Evolutionary conservation across 1,284 basidiomycete genomes (phyloP), one percentile per base, ranked within the genome.

Genomic region (Volvariella volvacea): DNA sequence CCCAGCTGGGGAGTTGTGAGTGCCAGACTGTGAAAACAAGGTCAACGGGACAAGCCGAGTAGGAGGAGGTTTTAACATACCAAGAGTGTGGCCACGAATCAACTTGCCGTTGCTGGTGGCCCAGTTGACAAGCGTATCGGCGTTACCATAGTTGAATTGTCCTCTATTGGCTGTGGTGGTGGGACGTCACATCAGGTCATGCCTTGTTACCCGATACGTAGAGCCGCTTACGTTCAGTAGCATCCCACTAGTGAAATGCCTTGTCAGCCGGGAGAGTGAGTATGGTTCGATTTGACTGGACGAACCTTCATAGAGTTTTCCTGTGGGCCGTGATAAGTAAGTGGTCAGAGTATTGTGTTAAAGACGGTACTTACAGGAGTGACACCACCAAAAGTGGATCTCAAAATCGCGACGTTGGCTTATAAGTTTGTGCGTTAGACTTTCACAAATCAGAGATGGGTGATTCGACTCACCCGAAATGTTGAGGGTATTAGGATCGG

Each of bases 251-350:
- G 20, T 2, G 21, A 28, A 12, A 31, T 16, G n/a, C 12, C 9
- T 46, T 32, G n/a, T 32, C n/a, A n/a, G 9, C 20, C 2, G 36
- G 20, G 1, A 10, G 2, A 1, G 10, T 39, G 15, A 15, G 20
- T 28, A 32, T 38, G 17, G n/a, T n/a, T n/a, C n/a, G n/a, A n/a
- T n/a, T n/a, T n/a, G n/a, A n/a, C 19, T 2, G 17, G 9, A 12
- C 10, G 19, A 42, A 59, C 57, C 53, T 61, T 63, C 59, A 61
- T 62, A 22, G 60, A 60, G 47, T 63, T 64, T 53, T 62, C 62
- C 48, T 55, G 44, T 9, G 1, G 33, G 8, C 31, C 14, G 8
- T 4, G 12, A 10, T 14, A 14, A 22, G 31, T 36, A 10, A 2
- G 2, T 15, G 17, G 20, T 15, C n/a, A n/a, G n/a, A 2, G 6